Percentiles rank a stretch among this genome's conserved stretches.
Evolutionary conservation across 2,329 filamentous ascomycete species (phyloP).

Genomic region (Xylaria sp.): DNA sequence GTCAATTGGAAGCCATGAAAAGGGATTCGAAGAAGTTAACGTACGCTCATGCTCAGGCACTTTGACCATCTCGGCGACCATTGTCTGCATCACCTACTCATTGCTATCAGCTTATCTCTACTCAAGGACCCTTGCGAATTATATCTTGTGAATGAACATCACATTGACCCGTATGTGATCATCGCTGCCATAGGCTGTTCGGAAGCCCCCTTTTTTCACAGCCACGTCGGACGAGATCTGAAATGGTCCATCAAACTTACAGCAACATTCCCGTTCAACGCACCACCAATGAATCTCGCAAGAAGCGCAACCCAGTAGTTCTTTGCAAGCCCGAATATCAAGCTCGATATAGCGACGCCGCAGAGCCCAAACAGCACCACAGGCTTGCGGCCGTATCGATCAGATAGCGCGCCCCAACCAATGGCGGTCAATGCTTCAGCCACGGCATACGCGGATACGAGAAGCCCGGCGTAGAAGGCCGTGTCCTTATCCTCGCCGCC

Average conservation of each 20-base stretch:
- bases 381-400: constrained; percentile 54
- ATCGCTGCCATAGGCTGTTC: not conserved
- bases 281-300: constrained; percentile 55
- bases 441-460: constrained; percentile 57
- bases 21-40: constrained; percentile 14
- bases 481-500: constrained; percentile 53
- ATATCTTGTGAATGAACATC: not conserved
- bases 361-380: constrained; percentile 52
- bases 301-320: constrained; percentile 57
- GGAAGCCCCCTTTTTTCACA: not conserved
- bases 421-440: constrained; percentile 57
- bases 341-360: constrained; percentile 54
- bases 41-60: constrained; percentile 56
- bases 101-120: constrained; percentile 13
- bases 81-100: constrained; percentile 54
- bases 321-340: constrained; percentile 56
- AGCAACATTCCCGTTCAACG: constrained; percentile 55
- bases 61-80: constrained; percentile 57
- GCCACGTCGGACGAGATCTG: not conserved
- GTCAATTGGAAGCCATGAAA: constrained; percentile 5
- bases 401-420: constrained; percentile 56
- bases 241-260: constrained; percentile 41
- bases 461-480: constrained; percentile 62
- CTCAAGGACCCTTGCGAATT: not conserved
- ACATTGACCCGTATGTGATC: not conserved